Conservation (phyloP, 352 stramenopile species). For the Phytophthora macrochlamydospora region DNA sequence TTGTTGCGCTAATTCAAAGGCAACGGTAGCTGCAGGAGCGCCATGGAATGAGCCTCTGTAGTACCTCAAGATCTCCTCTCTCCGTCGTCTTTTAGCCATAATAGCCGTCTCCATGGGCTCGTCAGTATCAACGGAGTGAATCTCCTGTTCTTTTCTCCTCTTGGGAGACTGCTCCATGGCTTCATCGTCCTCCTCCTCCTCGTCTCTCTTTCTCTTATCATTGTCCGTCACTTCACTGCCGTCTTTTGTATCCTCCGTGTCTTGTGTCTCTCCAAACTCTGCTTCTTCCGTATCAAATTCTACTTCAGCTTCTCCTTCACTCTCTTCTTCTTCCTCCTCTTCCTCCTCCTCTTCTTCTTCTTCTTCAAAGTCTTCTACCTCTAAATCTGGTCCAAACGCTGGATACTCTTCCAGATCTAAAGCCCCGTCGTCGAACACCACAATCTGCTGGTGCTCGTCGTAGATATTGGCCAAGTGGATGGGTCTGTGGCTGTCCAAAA, state of each 20-base stretch:
- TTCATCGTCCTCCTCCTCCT: slow-evolving; percentile 39
- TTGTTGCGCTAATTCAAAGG: slow-evolving; percentile 83
- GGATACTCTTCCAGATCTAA: slow-evolving; percentile 76
- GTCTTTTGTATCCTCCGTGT: slow-evolving; percentile 27
- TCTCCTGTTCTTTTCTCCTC: slow-evolving; percentile 38
- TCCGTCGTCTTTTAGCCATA: slow-evolving; percentile 58
- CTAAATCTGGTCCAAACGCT: slow-evolving; percentile 84
- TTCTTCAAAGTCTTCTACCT: slow-evolving; percentile 72
- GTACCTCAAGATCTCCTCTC: slow-evolving; percentile 90
- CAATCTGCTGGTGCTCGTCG: slow-evolving; percentile 74
- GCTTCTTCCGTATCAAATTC: slow-evolving; percentile 36
- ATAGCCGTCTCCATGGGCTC: slow-evolving; percentile 36
- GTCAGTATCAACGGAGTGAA: slow-evolving; percentile 10
- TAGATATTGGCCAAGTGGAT: slow-evolving; percentile 98
- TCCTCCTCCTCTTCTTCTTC: slow-evolving; percentile 66
- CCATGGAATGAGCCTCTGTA: slow-evolving; percentile 93
- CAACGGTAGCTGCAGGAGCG: slow-evolving; percentile 72
- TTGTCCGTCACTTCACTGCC: slow-evolving; percentile 9
- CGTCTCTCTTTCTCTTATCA: slow-evolving; percentile 37
- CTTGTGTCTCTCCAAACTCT: slow-evolving; percentile 6
- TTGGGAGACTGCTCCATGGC: slow-evolving; percentile 29
- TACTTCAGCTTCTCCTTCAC: slow-evolving; percentile 53
- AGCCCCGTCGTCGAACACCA: slow-evolving; percentile 84
- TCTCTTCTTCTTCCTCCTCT: slow-evolving; percentile 46
- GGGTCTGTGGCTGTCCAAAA: slow-evolving; percentile 95